phyloP scores from a whole-genome alignment of 345 rosid genomes.

The Cochlearia excelsa region DNA sequence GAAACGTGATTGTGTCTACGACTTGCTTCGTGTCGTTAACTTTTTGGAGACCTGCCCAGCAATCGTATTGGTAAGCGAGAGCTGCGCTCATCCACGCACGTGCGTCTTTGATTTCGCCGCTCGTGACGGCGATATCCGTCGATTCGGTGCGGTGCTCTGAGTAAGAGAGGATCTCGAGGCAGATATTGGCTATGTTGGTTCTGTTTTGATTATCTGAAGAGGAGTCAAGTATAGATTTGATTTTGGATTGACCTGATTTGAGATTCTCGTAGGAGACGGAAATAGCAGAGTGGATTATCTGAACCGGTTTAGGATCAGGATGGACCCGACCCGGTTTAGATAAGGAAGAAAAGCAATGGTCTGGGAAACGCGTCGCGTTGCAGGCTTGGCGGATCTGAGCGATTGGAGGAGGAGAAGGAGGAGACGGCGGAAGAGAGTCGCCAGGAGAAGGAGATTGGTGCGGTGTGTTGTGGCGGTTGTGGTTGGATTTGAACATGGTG shows the following conservation, averaged over 20 bases:
- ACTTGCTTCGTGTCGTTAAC: conserved; percentile 60
- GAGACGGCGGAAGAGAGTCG: conserved; percentile 11
- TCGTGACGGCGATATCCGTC: conserved; percentile 35
- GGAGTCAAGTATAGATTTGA: conserved; percentile 46
- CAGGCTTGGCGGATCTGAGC: conserved; percentile 54
- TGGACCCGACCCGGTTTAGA: conserved; percentile 39
- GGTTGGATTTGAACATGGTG: conserved; percentile 34
- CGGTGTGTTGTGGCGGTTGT: conserved; percentile 2
- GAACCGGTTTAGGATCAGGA: conserved; percentile 50
- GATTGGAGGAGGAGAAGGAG: conserved; percentile 25
- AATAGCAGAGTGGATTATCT: conserved; percentile 64
- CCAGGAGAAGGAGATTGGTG: conserved; percentile 12
- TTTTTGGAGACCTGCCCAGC: conserved; percentile 66
- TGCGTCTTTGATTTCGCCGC: conserved; percentile 55
- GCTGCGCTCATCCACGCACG: conserved; percentile 87
- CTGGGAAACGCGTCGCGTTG: conserved; percentile 59
- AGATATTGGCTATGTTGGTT: conserved; percentile 53
- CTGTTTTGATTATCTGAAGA: conserved; percentile 54
- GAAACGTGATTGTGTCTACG: conserved; percentile 51
- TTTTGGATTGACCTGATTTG: conserved; percentile 50
- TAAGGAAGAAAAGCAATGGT: conserved; percentile 45
- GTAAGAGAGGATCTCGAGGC: conserved; percentile 50
- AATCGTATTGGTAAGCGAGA: conserved; percentile 66
- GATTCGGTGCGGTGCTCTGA: conserved; percentile 52
- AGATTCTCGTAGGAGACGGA: conserved; percentile 54